Conservation (phyloP, 495 filamentous ascomycete species). For the Tricharina praecox region DNA sequence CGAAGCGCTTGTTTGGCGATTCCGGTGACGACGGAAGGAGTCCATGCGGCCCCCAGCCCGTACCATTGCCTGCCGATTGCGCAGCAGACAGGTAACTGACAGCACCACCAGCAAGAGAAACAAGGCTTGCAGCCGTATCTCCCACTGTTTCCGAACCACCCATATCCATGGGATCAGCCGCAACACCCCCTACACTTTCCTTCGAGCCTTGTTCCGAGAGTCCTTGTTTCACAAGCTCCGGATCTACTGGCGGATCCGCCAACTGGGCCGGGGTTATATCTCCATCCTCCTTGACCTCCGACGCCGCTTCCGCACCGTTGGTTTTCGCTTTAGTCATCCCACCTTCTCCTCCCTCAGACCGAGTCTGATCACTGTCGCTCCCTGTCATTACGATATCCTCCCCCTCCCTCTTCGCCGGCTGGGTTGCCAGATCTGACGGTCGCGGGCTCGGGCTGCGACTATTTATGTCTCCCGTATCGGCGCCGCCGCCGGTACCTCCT, state of each 20-base stretch:
- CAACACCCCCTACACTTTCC: neutral
- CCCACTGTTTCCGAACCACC: neutral
- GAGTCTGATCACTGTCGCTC: too few species aligned
- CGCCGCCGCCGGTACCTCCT: constrained; percentile 24
- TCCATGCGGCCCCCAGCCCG: constrained; percentile 6
- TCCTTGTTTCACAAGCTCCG: neutral
- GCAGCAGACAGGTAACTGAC: constrained; percentile 7
- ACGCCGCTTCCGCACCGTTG: neutral
- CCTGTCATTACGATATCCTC: constrained; percentile 7
- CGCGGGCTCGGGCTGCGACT: constrained; percentile 4
- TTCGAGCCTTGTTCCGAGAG: constrained; percentile 3
- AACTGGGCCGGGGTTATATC: neutral
- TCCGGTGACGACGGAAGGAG: constrained; percentile 15
- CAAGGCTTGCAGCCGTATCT: constrained; percentile 19
- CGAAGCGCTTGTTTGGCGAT: constrained; percentile 15
- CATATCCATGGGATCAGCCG: constrained; percentile 1
- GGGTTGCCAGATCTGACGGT: neutral
- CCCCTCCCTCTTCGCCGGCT: constrained; percentile 4
- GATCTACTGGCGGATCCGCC: constrained; percentile 2
- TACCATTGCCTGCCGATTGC: constrained; percentile 13
- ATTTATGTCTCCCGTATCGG: neutral
- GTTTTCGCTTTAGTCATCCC: too few species aligned
- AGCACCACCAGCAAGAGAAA: constrained; percentile 21
- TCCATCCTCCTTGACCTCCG: neutral
- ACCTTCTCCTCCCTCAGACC: too few species aligned